A percentile compares a stretch with the other conserved stretches of the same genome.
These are phyloP conservation scores for Leccinum fallax DNA, from an alignment of 1,284 basidiomycete genomes.

Conservation along the genomic window DNA sequence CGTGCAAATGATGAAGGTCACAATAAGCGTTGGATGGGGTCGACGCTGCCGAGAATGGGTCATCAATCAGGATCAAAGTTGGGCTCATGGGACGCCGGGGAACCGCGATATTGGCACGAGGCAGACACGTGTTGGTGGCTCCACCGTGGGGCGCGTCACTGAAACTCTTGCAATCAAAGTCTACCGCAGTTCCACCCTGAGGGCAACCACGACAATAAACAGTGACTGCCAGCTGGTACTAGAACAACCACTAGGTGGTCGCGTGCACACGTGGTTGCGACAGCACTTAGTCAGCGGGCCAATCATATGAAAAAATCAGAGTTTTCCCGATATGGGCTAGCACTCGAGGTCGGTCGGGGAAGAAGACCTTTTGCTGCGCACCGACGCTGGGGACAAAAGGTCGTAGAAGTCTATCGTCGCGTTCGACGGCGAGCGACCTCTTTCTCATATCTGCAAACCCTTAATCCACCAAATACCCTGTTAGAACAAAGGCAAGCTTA, in stretches of 20 bases:
- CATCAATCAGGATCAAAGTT: slow-evolving; percentile 22
- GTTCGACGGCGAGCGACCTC: neutral
- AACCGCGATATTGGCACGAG: slow-evolving; percentile 25
- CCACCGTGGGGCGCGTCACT: neutral
- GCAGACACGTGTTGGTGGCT: slow-evolving; percentile 20
- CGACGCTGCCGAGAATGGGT: slow-evolving; percentile 9
- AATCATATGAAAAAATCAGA: slow-evolving; percentile 31
- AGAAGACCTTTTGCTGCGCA: slow-evolving; percentile 11
- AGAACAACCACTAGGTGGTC: slow-evolving; percentile 5
- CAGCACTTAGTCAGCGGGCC: slow-evolving; percentile 31
- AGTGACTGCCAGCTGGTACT: too few relatives aligned
- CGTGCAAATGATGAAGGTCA: slow-evolving; percentile 16
- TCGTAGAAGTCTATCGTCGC: neutral
- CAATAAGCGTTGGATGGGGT: slow-evolving; percentile 6
- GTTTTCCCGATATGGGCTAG: slow-evolving; percentile 22
- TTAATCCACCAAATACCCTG: slow-evolving; percentile 26
- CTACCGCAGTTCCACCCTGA: neutral
- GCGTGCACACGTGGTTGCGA: slow-evolving; percentile 8
- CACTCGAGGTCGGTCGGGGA: neutral
- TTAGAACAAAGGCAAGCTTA: slow-evolving; percentile 33
- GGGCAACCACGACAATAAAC: neutral
- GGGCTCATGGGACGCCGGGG: slow-evolving; percentile 13
- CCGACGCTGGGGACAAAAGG: slow-evolving; percentile 4
- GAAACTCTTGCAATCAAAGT: neutral
- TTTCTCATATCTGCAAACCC: neutral